These are phyloP conservation scores for Darksidea phi DNA, from an alignment of 495 filamentous ascomycete genomes.

Conservation along the genomic window DNA sequence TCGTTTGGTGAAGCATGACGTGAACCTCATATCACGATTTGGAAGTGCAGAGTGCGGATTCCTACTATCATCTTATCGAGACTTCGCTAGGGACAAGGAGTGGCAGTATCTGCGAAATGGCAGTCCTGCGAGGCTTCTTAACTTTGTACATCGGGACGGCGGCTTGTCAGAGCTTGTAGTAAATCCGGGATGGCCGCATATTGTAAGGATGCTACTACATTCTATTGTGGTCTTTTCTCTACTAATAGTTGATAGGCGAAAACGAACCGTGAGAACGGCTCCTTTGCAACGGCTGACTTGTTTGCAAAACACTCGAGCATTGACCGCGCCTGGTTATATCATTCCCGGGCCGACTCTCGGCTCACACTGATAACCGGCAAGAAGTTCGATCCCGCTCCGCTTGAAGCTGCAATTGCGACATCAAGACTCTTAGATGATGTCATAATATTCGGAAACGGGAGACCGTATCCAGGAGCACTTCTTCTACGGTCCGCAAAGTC, in stretches of 20 bases:
- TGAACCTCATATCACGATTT: constrained; percentile 56
- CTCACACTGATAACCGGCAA: constrained; percentile 64
- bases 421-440: constrained; percentile 46
- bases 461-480: constrained; percentile 49
- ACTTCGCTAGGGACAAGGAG: constrained; percentile 55
- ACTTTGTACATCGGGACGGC: constrained; percentile 57
- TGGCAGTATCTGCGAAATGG: constrained; percentile 63
- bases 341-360: constrained; percentile 59
- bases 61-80: constrained; percentile 52
- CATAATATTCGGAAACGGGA: constrained; percentile 51
- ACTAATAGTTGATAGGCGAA: constrained; percentile 41
- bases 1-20: constrained; percentile 46
- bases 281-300: constrained; percentile 59
- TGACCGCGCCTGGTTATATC: constrained; percentile 58
- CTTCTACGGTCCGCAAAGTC: constrained; percentile 35
- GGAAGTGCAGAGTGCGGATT: constrained; percentile 62
- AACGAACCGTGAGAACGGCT: constrained; percentile 57
- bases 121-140: neutral
- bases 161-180: constrained; percentile 60
- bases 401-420: constrained; percentile 52
- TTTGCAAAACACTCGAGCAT: constrained; percentile 56
- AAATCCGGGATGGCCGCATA: constrained; percentile 60
- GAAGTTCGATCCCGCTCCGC: constrained; percentile 64
- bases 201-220: constrained; percentile 32
- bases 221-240: neutral